phyloP scores from a whole-genome alignment of 352 stramenopile species.

The Aphanomyces cochlioides region DNA sequence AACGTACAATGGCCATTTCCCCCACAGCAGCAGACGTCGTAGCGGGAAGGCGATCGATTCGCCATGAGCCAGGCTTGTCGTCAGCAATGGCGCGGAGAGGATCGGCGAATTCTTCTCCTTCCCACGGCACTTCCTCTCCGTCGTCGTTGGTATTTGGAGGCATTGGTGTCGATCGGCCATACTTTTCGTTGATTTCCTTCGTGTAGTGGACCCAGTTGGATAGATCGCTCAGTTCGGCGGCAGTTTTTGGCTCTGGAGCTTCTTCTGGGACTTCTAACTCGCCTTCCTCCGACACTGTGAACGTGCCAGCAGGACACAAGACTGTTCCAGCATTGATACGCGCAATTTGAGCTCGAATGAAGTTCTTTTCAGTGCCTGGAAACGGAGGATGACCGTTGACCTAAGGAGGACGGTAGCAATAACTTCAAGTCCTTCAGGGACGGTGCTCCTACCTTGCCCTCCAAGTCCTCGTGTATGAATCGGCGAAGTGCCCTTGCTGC shows the following conservation, averaged over 20 bases:
- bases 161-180: constrained; percentile 69
- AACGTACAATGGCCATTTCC: constrained; percentile 66
- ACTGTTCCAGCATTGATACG: constrained; percentile 79
- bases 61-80: constrained; percentile 65
- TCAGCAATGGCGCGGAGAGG: constrained; percentile 61
- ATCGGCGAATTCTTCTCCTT: constrained; percentile 58
- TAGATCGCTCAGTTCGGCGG: constrained; percentile 62
- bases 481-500: constrained; percentile 68
- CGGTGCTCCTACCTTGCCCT: constrained; percentile 47
- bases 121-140: constrained; percentile 62
- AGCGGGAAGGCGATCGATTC: constrained; percentile 62
- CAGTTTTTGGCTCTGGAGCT: constrained; percentile 68
- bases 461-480: constrained; percentile 78
- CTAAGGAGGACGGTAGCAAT: constrained; percentile 7
- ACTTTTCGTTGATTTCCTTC: constrained; percentile 79
- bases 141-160: constrained; percentile 68
- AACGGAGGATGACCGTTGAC: constrained; percentile 84
- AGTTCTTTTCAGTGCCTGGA: constrained; percentile 79
- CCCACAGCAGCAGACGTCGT: constrained; percentile 58
- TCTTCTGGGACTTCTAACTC: constrained; percentile 64
- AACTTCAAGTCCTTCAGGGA: background rate
- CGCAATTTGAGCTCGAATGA: constrained; percentile 85
- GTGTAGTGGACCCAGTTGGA: constrained; percentile 86
- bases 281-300: constrained; percentile 63
- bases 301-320: constrained; percentile 82